phyloP scores from a whole-genome alignment of 306 rosid genomes.

The Luffa acutangula region DNA sequence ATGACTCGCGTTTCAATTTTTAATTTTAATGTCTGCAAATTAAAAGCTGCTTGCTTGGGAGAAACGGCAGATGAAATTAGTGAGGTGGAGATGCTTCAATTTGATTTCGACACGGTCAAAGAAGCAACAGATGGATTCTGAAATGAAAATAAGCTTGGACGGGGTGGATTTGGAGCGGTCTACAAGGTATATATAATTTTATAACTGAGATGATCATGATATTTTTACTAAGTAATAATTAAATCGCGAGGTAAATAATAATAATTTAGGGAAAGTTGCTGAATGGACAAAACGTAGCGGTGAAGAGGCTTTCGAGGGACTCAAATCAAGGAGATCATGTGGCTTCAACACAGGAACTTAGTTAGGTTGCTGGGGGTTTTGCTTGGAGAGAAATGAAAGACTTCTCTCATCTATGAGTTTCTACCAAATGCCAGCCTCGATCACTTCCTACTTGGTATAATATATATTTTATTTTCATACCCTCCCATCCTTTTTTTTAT shows the following conservation, averaged over 20 bases:
- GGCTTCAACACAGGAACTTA: background rate
- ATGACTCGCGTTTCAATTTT: background rate
- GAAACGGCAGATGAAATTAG: background rate
- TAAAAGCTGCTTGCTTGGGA: background rate
- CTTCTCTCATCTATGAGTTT: background rate
- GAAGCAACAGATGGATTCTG: conserved; percentile 43
- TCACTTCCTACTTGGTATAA: background rate
- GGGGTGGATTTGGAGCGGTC: conserved; percentile 60
- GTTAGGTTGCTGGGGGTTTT: background rate
- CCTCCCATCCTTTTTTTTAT: no score
- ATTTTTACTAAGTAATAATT: no score
- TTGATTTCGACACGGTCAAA: conserved; percentile 13
- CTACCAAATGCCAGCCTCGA: background rate
- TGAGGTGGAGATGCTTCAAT: background rate
- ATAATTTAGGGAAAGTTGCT: background rate
- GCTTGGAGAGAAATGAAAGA: background rate
- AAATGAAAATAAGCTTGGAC: conserved; percentile 48
- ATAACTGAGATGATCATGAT: no score
- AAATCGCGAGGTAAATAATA: no score
- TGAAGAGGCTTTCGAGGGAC: background rate
- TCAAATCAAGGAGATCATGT: background rate
- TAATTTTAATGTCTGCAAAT: no score
- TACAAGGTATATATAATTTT: no score
- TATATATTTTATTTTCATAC: no score
- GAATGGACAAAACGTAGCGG: background rate